These are phyloP conservation scores for Pulveroboletus sp. DNA, from an alignment of 768 basidiomycete genomes.

Conservation along the genomic window DNA sequence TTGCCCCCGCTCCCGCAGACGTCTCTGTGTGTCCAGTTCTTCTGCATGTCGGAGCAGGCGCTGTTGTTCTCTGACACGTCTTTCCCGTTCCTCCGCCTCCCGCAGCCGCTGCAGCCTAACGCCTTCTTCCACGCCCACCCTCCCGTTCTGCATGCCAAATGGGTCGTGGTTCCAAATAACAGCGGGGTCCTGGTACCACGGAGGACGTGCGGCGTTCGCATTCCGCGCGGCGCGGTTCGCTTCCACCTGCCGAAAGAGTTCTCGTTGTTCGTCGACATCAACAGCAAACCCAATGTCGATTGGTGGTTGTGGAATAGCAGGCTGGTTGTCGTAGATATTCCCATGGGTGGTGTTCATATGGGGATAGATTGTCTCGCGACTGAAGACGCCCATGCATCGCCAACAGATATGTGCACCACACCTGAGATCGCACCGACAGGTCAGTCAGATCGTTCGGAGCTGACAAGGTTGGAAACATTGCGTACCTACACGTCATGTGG, in stretches of 20 bases:
- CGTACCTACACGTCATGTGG: conserved; percentile 62
- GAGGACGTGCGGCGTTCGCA: background rate
- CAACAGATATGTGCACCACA: conserved; percentile 80
- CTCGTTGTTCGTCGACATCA: conserved; percentile 21
- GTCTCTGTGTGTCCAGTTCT: background rate
- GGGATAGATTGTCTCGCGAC: conserved; percentile 24
- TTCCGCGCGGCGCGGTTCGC: conserved; percentile 3
- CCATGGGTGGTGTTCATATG: conserved; percentile 39
- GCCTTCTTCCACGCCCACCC: background rate
- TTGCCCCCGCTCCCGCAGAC: background rate
- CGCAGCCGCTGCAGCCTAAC: background rate
- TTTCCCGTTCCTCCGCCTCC: background rate
- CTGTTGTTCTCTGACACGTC: background rate
- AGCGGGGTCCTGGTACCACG: background rate
- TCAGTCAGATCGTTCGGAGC: background rate
- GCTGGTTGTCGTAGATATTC: conserved; percentile 22
- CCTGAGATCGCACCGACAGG: conserved; percentile 22
- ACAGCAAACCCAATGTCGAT: conserved; percentile 13
- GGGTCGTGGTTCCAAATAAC: too few relatives aligned
- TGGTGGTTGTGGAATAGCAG: background rate
- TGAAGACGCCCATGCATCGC: conserved; percentile 49
- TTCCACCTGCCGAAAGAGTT: conserved; percentile 14
- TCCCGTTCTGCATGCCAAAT: too few relatives aligned
- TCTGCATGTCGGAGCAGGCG: background rate
- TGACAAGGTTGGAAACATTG: background rate